phyloP scores from a whole-genome alignment of 2,329 filamentous ascomycete species.

The Seiridium cupressi region DNA sequence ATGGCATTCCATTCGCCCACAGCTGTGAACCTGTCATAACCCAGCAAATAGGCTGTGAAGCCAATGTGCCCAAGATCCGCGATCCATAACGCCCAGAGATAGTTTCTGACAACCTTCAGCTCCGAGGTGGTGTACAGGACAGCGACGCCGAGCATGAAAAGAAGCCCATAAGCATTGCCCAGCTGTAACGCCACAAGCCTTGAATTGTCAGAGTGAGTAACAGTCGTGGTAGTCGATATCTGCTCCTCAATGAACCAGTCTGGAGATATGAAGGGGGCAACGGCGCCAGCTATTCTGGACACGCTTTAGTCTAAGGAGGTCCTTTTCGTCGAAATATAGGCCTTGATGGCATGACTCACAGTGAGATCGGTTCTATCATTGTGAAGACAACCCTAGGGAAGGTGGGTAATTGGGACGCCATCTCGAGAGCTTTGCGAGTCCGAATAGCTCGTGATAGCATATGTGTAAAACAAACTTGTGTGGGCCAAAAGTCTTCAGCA shows the following conservation, averaged over 20 bases:
- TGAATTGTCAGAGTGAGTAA: conserved; percentile 40
- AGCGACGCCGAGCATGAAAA: conserved; percentile 62
- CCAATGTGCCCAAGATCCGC: conserved; percentile 69
- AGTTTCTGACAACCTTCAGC: conserved; percentile 63
- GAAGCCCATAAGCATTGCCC: conserved; percentile 67
- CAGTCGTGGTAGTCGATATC: conserved; percentile 38
- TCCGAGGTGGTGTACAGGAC: conserved; percentile 65
- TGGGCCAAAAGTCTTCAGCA: neutral
- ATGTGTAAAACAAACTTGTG: neutral
- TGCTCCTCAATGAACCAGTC: conserved; percentile 65
- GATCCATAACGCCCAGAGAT: conserved; percentile 62
- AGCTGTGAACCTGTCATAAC: conserved; percentile 50
- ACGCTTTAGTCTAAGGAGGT: neutral
- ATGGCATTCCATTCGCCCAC: conserved; percentile 64
- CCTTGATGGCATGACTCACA: conserved; percentile 45
- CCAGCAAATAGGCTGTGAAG: conserved; percentile 58
- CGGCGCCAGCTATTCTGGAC: conserved; percentile 57
- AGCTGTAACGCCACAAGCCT: conserved; percentile 65
- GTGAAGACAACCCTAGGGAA: conserved; percentile 67
- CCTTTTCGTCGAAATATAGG: conserved; percentile 12
- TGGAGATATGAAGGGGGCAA: conserved; percentile 53
- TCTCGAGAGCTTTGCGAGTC: conserved; percentile 22
- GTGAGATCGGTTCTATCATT: conserved; percentile 65
- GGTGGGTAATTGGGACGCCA: conserved; percentile 61
- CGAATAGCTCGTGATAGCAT: neutral